Conservation (phyloP, 352 stramenopile species). For the Elongisporangium senticosum region DNA sequence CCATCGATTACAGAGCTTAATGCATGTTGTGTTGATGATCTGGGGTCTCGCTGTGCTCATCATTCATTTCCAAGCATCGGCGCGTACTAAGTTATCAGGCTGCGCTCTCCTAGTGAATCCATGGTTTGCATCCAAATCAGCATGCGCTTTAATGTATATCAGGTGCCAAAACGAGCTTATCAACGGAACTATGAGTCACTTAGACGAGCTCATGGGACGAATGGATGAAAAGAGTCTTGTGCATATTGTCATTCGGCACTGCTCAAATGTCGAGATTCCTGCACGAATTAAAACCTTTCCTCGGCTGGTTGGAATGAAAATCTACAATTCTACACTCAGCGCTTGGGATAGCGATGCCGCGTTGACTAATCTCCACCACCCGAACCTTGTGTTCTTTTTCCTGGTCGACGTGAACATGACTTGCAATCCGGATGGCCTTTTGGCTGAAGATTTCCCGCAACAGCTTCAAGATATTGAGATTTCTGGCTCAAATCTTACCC, state of each 20-base stretch:
- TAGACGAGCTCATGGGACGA: conserved; percentile 9
- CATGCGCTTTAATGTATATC: conserved; percentile 22
- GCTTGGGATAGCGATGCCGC: conserved; percentile 20
- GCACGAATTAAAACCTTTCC: conserved; percentile 12
- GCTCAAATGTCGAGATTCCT: conserved; percentile 22
- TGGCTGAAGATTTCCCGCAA: conserved; percentile 23
- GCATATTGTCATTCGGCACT: conserved; percentile 20
- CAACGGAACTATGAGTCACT: conserved; percentile 7
- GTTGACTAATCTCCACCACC: conserved; percentile 19
- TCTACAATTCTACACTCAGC: conserved; percentile 36
- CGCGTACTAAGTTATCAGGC: background rate
- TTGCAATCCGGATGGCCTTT: conserved; percentile 23
- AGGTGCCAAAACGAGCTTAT: conserved; percentile 12
- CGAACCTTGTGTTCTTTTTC: conserved; percentile 20
- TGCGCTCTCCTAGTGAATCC: conserved; percentile 24
- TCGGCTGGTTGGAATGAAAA: conserved; percentile 20
- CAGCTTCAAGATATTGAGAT: conserved; percentile 26
- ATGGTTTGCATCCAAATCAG: conserved; percentile 15
- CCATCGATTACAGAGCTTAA: background rate
- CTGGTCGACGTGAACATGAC: conserved; percentile 21
- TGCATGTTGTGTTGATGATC: too few species aligned
- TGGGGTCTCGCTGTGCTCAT: too few species aligned
- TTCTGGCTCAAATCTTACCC: conserved; percentile 20
- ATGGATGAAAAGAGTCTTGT: conserved; percentile 19
- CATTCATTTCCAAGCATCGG: conserved; percentile 15